Evolutionary conservation across 371 early-diverging fungal species (phyloP), one percentile per base, ranked within the genome.

Genomic region (Conidiobolus incongruus): DNA sequence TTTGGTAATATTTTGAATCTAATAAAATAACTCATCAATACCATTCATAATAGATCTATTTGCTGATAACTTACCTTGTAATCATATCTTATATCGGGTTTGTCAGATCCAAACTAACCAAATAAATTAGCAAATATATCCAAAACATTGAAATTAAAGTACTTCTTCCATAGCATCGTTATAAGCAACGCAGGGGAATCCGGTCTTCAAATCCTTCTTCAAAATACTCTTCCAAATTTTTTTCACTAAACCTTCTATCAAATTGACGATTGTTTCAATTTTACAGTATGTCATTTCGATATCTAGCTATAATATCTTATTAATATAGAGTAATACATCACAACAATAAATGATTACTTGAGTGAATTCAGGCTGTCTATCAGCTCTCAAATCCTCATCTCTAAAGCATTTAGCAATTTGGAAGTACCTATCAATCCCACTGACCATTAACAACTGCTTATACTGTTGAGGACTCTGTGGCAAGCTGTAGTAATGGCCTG

Each of bases 381-480:
- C 90, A 0, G 85, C 74, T 22, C 89, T 65, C 36, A 81, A 57
- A 51, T 84, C 84, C 44, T 91, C 92, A 48, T 91, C 90, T 43
- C 92, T 63, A 51, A 86, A 91, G 54, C 92, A 91, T n/a, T 78
- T 66, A 4, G 89, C 92, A 42, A 91, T 72, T 55, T 91, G 92
- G 53, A 76, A 91, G 59, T 91, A 91, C 20, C 81, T 70, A 51
- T 89, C 89, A 19, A 88, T 65, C 0, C 86, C 89, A 38, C 77
- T 80, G 0, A 79, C 77, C 86, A 91, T 89, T 44, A 91, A 58
- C 56, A 87, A 66, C 58, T 91, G 90, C 58, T 91, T 91, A 53
- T 78, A 80, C 70, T 72, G 92, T 50, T 91, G 92, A 29, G 92
- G 92, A 48, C 81, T 81, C 54, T 91, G 92, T 15, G 92, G 79